These are phyloP conservation scores for Clarireedia homoeocarpa DNA, from an alignment of 2,329 filamentous ascomycete species.

Conservation along the genomic window DNA sequence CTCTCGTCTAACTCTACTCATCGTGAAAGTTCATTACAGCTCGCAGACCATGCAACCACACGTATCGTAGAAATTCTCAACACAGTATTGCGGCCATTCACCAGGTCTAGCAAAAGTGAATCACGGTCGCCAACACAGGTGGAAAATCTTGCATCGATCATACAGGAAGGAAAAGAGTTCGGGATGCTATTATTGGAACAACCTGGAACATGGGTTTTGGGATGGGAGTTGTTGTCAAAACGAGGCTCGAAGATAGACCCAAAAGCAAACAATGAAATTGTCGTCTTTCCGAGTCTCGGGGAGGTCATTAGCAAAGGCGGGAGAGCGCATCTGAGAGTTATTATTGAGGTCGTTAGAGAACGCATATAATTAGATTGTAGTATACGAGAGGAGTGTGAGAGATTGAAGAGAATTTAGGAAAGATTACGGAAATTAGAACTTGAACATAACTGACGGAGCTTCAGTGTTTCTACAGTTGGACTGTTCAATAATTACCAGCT, in stretches of 20 bases:
- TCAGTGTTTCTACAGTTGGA: too few relatives aligned
- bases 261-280: not conserved
- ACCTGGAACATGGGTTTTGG: constrained; percentile 1
- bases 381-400: not conserved
- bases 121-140: not conserved
- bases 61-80: not conserved
- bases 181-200: constrained; percentile 4
- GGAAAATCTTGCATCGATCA: constrained; percentile 6
- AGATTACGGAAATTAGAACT: not conserved
- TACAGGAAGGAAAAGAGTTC: constrained; percentile 2
- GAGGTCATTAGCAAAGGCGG: not conserved
- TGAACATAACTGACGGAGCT: not conserved
- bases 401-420: not conserved
- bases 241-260: not conserved
- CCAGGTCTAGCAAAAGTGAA: not conserved
- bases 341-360: not conserved
- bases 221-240: not conserved
- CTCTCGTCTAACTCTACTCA: not conserved
- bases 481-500: too few relatives aligned
- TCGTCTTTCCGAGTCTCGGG: constrained; percentile 2
- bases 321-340: not conserved
- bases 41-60: not conserved
- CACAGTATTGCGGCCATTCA: not conserved
- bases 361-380: not conserved
- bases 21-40: not conserved